Evolutionary conservation across 176 grass and related monocot species (phyloP), one percentile per base, ranked within the genome.

Genomic region (Triticum turgidum): DNA sequence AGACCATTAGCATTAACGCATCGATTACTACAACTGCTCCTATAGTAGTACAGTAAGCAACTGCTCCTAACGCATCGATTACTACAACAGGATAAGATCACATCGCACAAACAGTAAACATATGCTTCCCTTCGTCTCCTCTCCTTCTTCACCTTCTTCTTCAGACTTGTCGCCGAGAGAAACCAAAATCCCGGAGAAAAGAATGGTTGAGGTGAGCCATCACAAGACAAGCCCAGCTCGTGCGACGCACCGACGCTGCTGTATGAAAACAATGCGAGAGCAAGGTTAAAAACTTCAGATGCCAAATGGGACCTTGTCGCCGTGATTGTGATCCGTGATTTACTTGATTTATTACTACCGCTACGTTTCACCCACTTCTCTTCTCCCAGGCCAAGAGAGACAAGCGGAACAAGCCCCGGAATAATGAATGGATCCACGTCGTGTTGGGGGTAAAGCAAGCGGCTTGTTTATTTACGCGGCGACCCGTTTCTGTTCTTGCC

Each of bases 381-480:
- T 21, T 59, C 56, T 3, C 56, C 56, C 0, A 59, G 56, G 7
- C 49, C 70, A 51, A 21, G 45, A 18, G 32, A 15, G 71, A 74
- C 72, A 75, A 30, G 71, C 39, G 14, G 11, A 27, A 11, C 49
- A 17, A 52, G 1, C 52, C 52, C 52, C 17, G 7, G 5, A 56
- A 7, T 20, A 52, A 17, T 52, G 0, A 7, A 20, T 49, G 4
- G 0, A 18, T 17, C 15, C 51, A 18, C 52, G 5, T 18, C 39
- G 51, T 56, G 12, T 4, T 56, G 1, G 52, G 54, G 54, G 54
- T 58, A 58, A 58, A 58, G 52, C 2, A 1, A 7, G 52, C 42
- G 42, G 42, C 0, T 21, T 2, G 7, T 58, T 58, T 21, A 21
- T 88, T 64, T 85, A 72, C 59, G 86, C 21, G 90, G 90, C 78